These are phyloP conservation scores for Sicyos edulis DNA, from an alignment of 306 rosid genomes.

Conservation along the genomic window DNA sequence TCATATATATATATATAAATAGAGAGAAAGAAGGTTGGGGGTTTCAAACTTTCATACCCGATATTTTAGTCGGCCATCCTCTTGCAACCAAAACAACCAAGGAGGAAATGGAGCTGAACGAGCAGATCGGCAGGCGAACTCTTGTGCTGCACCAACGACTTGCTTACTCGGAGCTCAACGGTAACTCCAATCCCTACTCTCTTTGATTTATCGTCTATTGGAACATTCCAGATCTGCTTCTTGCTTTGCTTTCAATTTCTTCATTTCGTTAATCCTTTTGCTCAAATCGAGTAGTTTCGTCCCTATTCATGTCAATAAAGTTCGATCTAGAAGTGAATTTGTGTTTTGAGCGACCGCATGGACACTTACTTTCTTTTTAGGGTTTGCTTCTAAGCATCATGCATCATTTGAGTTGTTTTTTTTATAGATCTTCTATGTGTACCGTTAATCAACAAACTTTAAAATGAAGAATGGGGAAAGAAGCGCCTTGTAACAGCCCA, in stretches of 20 bases:
- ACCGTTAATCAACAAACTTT: not conserved
- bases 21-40: too few species aligned
- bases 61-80: not conserved
- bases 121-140: conserved; percentile 19
- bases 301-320: not conserved
- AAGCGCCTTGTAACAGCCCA: too few species aligned
- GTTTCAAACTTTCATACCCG: not conserved
- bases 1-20: too few species aligned
- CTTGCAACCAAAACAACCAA: not conserved
- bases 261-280: not conserved
- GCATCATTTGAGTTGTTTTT: not conserved
- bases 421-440: conserved; percentile 4
- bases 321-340: conserved; percentile 13
- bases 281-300: not conserved
- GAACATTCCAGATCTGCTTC: conserved; percentile 13
- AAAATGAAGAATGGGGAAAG: not conserved
- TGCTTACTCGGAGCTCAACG: not conserved
- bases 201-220: not conserved
- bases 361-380: not conserved
- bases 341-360: not conserved
- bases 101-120: conserved; percentile 12
- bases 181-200: conserved; percentile 1
- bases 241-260: not conserved
- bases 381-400: too few species aligned
- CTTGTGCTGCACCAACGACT: conserved; percentile 14